Base-by-base conservation (phyloP, 2,329 filamentous ascomycete genomes). In the Monilinia polystroma region DNA sequence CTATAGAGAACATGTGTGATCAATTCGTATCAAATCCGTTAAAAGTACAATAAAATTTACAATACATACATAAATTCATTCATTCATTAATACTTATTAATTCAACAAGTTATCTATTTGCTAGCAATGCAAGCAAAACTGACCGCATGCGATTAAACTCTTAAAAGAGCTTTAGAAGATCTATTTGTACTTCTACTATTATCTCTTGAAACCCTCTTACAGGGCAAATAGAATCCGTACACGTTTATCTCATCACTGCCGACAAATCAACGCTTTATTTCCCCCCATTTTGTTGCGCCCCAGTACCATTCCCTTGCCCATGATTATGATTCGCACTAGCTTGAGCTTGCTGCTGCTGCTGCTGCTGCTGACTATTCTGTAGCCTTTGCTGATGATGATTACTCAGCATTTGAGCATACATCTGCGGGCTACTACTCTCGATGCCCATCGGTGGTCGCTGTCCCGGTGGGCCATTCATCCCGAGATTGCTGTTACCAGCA, bases 401-500 rank as follows among this genome's bases (percentile, higher is more conserved):
- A 52, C 82, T 79, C 77, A 84, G 79, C 77, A 83, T 80, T n/a
- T 82, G 81, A 47, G 82, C 82, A 71, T 82, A 84, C 29, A 80
- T 75, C 70, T 83, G 82, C 14, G 75, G 75, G 64, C 80, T 77
- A 38, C 78, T 79, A 67, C 81, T 66, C 35, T 68, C 80, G 74
- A 82, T 79, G 23, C 72, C 71, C 32, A 51, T 60, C 12, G 71
- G 68, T 49, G 65, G 53, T 43, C 67, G 51, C 54, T 49, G 56
- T 26, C 58, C 49, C 64, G 41, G 53, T 49, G 55, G 63, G 11
- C 53, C 70, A 66, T 38, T 63, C 52, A 53, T 47, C 57, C 65
- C 58, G 62, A 66, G n/a, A n/a, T 41, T 66, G 59, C 41, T 72
- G 67, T 73, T 74, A 57, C 81, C 81, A 26, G 81, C 80, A 23